These are phyloP conservation scores for Heliocybe sulcata DNA, from an alignment of 1,284 basidiomycete species.

Conservation along the genomic window DNA sequence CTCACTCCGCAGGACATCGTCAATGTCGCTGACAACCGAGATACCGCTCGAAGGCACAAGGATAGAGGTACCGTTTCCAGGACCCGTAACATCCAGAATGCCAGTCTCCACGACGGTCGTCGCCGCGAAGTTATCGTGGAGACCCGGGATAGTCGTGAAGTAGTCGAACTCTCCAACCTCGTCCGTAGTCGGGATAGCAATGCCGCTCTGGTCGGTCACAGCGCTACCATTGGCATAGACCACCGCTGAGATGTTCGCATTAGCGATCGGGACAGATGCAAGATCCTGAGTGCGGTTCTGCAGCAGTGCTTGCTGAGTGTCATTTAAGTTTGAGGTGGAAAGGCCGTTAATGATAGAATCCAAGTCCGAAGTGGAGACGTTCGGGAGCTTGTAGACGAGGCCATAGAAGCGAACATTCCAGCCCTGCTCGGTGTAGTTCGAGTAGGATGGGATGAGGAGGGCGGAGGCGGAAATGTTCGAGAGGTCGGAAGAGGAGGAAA, in stretches of 20 bases:
- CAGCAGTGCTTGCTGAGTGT: constrained; percentile 14
- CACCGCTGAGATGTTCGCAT: constrained; percentile 15
- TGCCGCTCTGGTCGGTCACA: constrained; percentile 14
- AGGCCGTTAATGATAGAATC: constrained; percentile 17
- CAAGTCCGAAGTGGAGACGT: constrained; percentile 16
- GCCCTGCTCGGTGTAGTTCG: constrained; percentile 15
- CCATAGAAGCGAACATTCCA: constrained; percentile 22
- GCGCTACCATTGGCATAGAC: constrained; percentile 14
- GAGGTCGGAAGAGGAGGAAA: constrained; percentile 12
- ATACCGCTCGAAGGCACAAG: constrained; percentile 20
- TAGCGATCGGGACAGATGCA: constrained; percentile 16
- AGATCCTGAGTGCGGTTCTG: constrained; percentile 19
- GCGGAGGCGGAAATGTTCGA: constrained; percentile 15
- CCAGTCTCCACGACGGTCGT: constrained; percentile 14
- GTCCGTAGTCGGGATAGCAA: constrained; percentile 14
- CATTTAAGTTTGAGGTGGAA: constrained; percentile 15
- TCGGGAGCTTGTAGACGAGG: constrained; percentile 17
- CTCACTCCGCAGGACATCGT: constrained; percentile 21
- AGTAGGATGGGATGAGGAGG: constrained; percentile 18
- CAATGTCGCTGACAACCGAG: constrained; percentile 24
- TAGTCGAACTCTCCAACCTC: constrained; percentile 19
- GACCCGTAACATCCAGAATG: constrained; percentile 15
- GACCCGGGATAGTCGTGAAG: constrained; percentile 14
- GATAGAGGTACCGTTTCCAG: constrained; percentile 21
- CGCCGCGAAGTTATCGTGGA: constrained; percentile 10